phyloP scores from a whole-genome alignment of 1,284 basidiomycete species.

The Cutaneotrichosporon curvatum region DNA sequence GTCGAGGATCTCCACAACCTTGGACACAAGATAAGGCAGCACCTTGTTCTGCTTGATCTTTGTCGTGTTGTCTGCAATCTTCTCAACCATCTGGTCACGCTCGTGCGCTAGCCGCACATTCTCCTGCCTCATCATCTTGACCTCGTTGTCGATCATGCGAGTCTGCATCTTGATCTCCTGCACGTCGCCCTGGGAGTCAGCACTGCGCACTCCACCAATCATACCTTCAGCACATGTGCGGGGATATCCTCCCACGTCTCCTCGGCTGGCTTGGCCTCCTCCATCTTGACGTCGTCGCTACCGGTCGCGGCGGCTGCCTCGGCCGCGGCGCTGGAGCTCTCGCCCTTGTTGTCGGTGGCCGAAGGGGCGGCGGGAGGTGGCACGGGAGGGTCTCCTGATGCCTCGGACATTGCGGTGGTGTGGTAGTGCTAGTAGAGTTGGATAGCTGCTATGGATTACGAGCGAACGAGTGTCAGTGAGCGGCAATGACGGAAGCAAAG shows the following conservation, averaged over 20 bases:
- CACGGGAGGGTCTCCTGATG: slow-evolving; percentile 15
- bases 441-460: background rate
- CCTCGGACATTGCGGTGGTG: slow-evolving; percentile 18
- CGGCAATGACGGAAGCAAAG: slow-evolving; percentile 9
- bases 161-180: slow-evolving; percentile 65
- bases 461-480: background rate
- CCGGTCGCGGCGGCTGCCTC: slow-evolving; percentile 10
- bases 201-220: slow-evolving; percentile 5
- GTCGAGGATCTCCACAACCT: slow-evolving; percentile 96
- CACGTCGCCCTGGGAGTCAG: slow-evolving; percentile 14
- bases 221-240: slow-evolving; percentile 36
- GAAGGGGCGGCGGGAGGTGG: slow-evolving; percentile 10
- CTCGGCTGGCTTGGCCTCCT: slow-evolving; percentile 24
- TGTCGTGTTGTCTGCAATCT: slow-evolving; percentile 95
- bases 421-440: background rate
- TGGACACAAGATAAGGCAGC: slow-evolving; percentile 93
- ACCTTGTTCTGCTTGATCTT: slow-evolving; percentile 99
- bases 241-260: slow-evolving; percentile 45
- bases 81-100: slow-evolving; percentile 92
- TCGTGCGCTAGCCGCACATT: slow-evolving; percentile 86
- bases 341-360: slow-evolving; percentile 4
- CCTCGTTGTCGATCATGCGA: slow-evolving; percentile 87
- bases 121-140: slow-evolving; percentile 95
- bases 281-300: slow-evolving; percentile 19
- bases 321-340: slow-evolving; percentile 10